Percentiles rank a stretch among this genome's conserved stretches.
phyloP scores from a whole-genome alignment of 2,329 filamentous ascomycete genomes.

The Raffaelea deltoideospora region DNA sequence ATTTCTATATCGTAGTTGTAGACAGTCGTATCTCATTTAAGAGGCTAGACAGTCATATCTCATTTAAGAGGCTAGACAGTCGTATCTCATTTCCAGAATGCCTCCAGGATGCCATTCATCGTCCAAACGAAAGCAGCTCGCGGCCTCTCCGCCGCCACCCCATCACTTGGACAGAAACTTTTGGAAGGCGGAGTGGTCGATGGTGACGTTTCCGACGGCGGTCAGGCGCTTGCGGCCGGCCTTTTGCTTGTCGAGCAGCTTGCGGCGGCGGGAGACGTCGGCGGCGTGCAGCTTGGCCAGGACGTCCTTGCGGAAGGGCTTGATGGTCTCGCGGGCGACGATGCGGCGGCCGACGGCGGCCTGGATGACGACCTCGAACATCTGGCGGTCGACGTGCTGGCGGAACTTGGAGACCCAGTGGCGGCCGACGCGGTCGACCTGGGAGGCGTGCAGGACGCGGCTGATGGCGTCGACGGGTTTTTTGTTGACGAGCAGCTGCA shows the following conservation, averaged over 20 bases:
- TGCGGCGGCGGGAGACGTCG: conserved; percentile 67
- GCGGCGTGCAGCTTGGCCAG: conserved; percentile 83
- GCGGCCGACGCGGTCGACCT: conserved; percentile 66
- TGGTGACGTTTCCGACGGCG: conserved; percentile 79
- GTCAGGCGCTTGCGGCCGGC: conserved; percentile 80
- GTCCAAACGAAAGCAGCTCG: not conserved
- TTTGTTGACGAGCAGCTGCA: conserved; percentile 90
- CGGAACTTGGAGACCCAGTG: conserved; percentile 95
- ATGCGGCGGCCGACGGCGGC: conserved; percentile 71
- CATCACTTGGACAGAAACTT: conserved; percentile 63
- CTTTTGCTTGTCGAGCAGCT: conserved; percentile 93
- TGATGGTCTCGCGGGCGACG: conserved; percentile 84
- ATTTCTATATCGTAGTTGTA: no score
- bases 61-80: no score
- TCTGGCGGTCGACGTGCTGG: conserved; percentile 87
- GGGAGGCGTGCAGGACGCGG: conserved; percentile 72
- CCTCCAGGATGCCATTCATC: no score
- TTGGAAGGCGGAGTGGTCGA: conserved; percentile 92
- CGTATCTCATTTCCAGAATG: no score
- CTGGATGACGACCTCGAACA: conserved; percentile 91
- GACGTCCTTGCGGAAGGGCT: conserved; percentile 93
- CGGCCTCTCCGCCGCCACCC: not conserved
- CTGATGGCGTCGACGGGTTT: conserved; percentile 84
- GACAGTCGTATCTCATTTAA: no score
- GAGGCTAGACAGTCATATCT: no score